phyloP scores from a whole-genome alignment of 108 stramenopile species.

The Cyclotella sp. region DNA sequence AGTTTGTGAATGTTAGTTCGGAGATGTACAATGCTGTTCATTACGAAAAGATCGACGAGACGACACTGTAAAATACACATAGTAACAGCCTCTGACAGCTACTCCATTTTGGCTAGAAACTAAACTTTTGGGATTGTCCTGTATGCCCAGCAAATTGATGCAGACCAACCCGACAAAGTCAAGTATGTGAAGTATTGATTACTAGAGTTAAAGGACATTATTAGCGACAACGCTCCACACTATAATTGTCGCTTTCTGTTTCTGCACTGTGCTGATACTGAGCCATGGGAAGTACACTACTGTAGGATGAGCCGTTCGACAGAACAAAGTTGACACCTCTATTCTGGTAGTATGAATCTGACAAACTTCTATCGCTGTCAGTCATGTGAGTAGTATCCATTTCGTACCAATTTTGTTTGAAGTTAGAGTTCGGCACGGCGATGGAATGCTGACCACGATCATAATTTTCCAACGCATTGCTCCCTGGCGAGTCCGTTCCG shows the following conservation, averaged over 20 bases:
- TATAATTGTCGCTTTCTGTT: too few relatives aligned
- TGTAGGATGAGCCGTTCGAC: background rate
- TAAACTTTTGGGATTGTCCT: background rate
- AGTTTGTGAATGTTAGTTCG: slow-evolving; percentile 69
- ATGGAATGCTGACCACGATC: background rate
- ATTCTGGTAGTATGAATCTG: background rate
- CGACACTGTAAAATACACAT: slow-evolving; percentile 23
- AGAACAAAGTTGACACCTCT: background rate
- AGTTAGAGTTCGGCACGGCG: background rate
- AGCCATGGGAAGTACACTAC: background rate
- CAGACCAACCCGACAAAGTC: too few relatives aligned
- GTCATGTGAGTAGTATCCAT: background rate
- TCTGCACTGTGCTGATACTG: too few relatives aligned
- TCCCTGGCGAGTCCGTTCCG: too few relatives aligned
- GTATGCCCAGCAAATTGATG: too few relatives aligned
- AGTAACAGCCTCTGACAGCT: background rate
- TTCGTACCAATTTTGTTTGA: background rate
- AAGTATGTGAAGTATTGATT: too few relatives aligned
- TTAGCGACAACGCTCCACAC: too few relatives aligned
- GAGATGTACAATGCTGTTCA: slow-evolving; percentile 73
- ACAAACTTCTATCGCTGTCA: background rate
- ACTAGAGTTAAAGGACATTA: too few relatives aligned
- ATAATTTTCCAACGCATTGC: too few relatives aligned
- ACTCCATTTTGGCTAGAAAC: background rate
- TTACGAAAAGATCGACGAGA: slow-evolving; percentile 70